Base-by-base conservation (phyloP, 306 rosid species). In the Castanea sativa region DNA sequence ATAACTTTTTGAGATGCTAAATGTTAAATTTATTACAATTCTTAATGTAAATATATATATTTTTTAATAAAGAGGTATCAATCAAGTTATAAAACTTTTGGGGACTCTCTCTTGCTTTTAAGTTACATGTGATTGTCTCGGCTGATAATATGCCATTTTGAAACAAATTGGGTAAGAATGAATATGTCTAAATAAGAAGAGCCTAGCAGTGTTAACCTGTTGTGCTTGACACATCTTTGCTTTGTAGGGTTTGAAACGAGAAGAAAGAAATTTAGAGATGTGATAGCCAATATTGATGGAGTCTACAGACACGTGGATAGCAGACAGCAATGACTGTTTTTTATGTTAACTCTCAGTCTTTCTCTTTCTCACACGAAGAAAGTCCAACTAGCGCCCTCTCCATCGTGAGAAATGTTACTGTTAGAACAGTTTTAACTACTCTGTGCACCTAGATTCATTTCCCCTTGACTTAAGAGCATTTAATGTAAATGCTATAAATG, bases 131-230 rank as follows among this genome's bases (percentile, higher is more conserved):
- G 23, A 23, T 23, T 23, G 1, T 23, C 23, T 23, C 23, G 0
- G 23, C 23, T 23, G 23, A 23, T 23, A 23, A 38, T 38, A 38
- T 38, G 45, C 45, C 3, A 7, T 2, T 5, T 19, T 65, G 51
- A 60, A 55, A 58, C 76, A 55, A 63, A 56, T 29, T 61, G 76
- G 60, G 55, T 60, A 23, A 74, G 73, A 83, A 68, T 25, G 67
- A 5, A 16, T 19, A 20, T 30, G 41, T 73, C 12, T 41, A 61
- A 60, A 49, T 18, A 18, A 58, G 51, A 21, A 16, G 23, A 10
- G 71, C 49, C 71, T 65, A 18, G 5, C 15, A 32, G 35, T 33
- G 49, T 65, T 64, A 15, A 7, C 25, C 21, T 15, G 41, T 43
- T 63, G 6, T 19, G 32, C 11, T 38, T 38, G 69, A 61, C 16